Evolutionary conservation across 495 filamentous ascomycete genomes (phyloP).

Genomic region (Penicillium maclennaniae): DNA sequence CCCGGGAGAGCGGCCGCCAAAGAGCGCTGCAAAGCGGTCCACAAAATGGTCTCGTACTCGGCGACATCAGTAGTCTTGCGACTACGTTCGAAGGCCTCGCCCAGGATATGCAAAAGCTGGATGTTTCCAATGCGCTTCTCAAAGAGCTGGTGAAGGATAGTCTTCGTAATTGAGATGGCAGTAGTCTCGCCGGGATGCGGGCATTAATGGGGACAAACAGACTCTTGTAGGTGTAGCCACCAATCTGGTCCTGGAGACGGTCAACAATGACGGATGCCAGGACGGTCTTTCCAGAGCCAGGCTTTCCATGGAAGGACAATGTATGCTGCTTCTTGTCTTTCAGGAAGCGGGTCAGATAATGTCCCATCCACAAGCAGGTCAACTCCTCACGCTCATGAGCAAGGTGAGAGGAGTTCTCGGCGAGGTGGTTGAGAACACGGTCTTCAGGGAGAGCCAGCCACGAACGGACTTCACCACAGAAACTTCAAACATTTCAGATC

Average conservation of each 20-base stretch:
- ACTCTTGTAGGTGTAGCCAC: constrained; percentile 29
- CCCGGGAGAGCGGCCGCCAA: constrained; percentile 24
- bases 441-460: constrained; percentile 29
- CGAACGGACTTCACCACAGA: constrained; percentile 21
- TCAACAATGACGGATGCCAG: constrained; percentile 35
- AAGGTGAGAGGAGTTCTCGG: constrained; percentile 36
- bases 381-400: constrained; percentile 40
- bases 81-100: constrained; percentile 28
- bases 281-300: constrained; percentile 38
- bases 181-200: constrained; percentile 25
- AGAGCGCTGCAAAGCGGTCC: constrained; percentile 19
- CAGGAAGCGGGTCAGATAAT: constrained; percentile 34
- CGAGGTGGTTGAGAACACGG: constrained; percentile 24
- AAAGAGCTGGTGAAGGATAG: constrained; percentile 36
- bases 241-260: constrained; percentile 36
- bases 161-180: constrained; percentile 23
- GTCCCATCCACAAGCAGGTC: constrained; percentile 37
- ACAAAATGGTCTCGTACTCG: constrained; percentile 27
- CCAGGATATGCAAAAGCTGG: constrained; percentile 31
- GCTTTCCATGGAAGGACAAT: constrained; percentile 30
- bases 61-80: constrained; percentile 17
- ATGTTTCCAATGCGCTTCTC: constrained; percentile 37
- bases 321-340: constrained; percentile 25
- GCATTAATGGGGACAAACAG: constrained; percentile 37
- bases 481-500: constrained; percentile 4